Conservation (phyloP, 1,284 basidiomycete genomes). For the Trichosporon ovoides region DNA sequence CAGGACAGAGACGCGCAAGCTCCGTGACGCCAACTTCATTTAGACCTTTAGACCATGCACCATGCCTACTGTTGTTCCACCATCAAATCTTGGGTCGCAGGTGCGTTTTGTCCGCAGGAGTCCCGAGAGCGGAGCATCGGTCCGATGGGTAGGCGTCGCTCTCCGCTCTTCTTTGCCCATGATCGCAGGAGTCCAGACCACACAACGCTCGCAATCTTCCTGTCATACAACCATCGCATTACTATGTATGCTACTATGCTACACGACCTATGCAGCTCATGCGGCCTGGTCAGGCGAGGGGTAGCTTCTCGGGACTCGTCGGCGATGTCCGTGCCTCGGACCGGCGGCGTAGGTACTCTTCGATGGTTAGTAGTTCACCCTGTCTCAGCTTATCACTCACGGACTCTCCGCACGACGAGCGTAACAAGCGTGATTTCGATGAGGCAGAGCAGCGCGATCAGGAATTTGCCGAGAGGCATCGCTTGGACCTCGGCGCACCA, state of each 20-base stretch:
- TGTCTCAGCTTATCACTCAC: neutral
- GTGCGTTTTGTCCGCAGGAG: neutral
- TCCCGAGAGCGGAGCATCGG: too few relatives aligned
- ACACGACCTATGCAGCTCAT: neutral
- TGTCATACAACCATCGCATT: neutral
- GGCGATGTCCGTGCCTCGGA: neutral
- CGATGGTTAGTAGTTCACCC: neutral
- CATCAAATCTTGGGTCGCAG: neutral
- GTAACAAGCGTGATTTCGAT: neutral
- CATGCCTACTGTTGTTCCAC: neutral
- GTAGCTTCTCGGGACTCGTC: neutral
- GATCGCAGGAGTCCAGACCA: neutral
- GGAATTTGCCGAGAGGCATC: neutral
- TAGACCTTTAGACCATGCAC: slow-evolving; percentile 1
- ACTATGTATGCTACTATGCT: neutral
- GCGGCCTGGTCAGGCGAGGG: neutral
- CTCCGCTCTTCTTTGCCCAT: neutral
- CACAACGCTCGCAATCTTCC: too few relatives aligned
- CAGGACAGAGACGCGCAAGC: slow-evolving; percentile 37
- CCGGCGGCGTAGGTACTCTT: neutral
- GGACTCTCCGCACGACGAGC: neutral
- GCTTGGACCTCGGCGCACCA: slow-evolving; percentile 1
- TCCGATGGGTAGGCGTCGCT: too few relatives aligned
- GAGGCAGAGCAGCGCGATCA: neutral
- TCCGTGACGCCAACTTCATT: slow-evolving; percentile 39